phyloP scores from a whole-genome alignment of 2,329 filamentous ascomycete genomes.

The Pseudogymnoascus sp. region DNA sequence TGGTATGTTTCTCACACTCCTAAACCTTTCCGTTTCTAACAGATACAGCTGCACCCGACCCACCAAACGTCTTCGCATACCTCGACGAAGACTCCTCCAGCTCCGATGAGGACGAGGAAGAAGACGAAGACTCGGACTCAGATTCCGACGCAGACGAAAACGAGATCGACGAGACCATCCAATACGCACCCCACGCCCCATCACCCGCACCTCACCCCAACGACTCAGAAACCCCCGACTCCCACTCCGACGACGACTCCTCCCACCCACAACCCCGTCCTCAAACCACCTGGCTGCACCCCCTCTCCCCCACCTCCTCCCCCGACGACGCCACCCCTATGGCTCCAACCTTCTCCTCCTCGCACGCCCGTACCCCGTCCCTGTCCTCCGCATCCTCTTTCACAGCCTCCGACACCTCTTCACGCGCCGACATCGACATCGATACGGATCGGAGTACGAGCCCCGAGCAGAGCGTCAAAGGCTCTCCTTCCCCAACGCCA shows the following conservation, averaged over 20 bases:
- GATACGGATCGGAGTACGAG: conserved; percentile 42
- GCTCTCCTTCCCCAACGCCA: conserved; percentile 16
- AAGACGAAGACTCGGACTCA: background rate
- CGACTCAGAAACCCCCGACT: background rate
- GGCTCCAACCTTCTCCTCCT: background rate
- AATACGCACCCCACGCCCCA: background rate
- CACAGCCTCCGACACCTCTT: background rate
- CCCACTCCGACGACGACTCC: background rate
- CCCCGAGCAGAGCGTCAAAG: conserved; percentile 36
- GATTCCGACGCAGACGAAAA: background rate
- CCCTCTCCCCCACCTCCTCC: background rate
- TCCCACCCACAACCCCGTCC: background rate
- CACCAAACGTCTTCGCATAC: conserved; percentile 18
- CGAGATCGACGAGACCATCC: background rate
- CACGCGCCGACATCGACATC: conserved; percentile 21
- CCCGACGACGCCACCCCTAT: background rate
- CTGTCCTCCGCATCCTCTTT: background rate
- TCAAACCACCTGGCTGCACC: background rate
- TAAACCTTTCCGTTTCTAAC: conserved; percentile 20
- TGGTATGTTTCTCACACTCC: conserved; percentile 26
- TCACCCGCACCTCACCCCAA: background rate
- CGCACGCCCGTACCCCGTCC: background rate
- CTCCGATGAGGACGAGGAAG: conserved; percentile 10
- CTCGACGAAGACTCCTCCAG: conserved; percentile 19
- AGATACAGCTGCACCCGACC: conserved; percentile 7